Conservation (phyloP, 768 basidiomycete species). For the Pisolithus orientalis region DNA sequence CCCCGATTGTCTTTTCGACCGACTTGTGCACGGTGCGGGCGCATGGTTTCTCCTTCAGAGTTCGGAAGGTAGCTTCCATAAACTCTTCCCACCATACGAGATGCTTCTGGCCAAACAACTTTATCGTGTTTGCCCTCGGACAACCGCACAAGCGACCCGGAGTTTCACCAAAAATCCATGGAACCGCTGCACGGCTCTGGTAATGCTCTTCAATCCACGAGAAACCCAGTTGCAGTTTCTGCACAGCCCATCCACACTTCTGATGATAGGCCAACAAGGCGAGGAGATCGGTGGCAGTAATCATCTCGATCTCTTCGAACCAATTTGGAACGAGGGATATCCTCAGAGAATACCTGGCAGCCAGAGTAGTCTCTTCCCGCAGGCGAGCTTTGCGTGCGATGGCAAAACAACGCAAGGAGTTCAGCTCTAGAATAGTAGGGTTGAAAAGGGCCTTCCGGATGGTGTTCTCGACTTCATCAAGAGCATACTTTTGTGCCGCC, state of each 20-base stretch:
- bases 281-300: slow-evolving; percentile 22
- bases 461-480: slow-evolving; percentile 12
- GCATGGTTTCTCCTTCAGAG: slow-evolving; percentile 15
- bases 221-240: background rate
- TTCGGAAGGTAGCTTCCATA: slow-evolving; percentile 8
- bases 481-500: slow-evolving; percentile 13
- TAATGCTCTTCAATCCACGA: slow-evolving; percentile 14
- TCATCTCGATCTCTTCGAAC: slow-evolving; percentile 21
- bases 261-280: slow-evolving; percentile 16
- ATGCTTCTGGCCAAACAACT: background rate
- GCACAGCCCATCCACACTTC: slow-evolving; percentile 9
- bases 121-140: background rate
- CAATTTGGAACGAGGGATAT: slow-evolving; percentile 17
- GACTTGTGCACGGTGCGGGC: slow-evolving; percentile 1
- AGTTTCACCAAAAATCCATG: background rate
- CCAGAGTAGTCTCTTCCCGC: slow-evolving; percentile 17
- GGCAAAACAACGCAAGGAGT: slow-evolving; percentile 27
- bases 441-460: slow-evolving; percentile 14
- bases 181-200: background rate
- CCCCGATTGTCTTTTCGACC: background rate
- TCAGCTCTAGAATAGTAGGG: slow-evolving; percentile 11
- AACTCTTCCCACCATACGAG: slow-evolving; percentile 19
- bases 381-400: slow-evolving; percentile 22
- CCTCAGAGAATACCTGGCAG: slow-evolving; percentile 24
- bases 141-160: background rate